Evolutionary conservation across 768 basidiomycete genomes (phyloP), one percentile per base, ranked within the genome.

Genomic region (Xanthoconium purpureum): DNA sequence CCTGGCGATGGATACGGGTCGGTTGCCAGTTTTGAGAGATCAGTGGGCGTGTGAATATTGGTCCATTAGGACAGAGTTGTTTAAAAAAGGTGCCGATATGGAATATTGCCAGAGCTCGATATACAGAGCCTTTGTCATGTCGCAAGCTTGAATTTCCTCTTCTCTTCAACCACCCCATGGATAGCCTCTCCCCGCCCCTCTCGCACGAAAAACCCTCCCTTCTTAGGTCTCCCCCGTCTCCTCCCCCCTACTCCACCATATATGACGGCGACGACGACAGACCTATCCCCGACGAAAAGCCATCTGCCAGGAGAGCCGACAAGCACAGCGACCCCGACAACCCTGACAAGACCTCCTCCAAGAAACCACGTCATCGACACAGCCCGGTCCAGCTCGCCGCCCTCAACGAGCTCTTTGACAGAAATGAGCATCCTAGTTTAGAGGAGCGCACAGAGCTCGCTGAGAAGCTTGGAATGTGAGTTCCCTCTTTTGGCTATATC

Each of bases 351-450:
- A 1, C 66, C 2, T 48, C 59, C 8, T 51, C 62, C 51, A 90
- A 90, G 81, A 90, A 91, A 68, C 86, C 89, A 46, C 81, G 89
- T 60, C 87, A 90, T 73, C 83, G 89, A 47, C 89, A 91, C 65
- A 82, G 82, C 37, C 83, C 85, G 17, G 74, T 75, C 32, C 90
- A 91, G 71, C 80, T 91, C 32, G 81, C 82, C 20, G 87, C 87
- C 30, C 78, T 92, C 67, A 91, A 91, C 70, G 82, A 84, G 67
- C 84, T 91, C 61, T 92, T 84, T 62, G 88, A 89, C 61, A 80
- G 80, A 70, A 82, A 83, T 43, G 88, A 89, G 65, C 89, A 90
- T 72, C 89, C 89, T 17, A 72, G 84, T 50, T 76, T 89, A 50
- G 85, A 88, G 50, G 80, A 83, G 54, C 82, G 89, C 61, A 79